Percentiles rank a stretch among this genome's conserved stretches.
Conservation (phyloP, 1,139 yeast genomes). For the Magnusiomyces suaveolens region DNA sequence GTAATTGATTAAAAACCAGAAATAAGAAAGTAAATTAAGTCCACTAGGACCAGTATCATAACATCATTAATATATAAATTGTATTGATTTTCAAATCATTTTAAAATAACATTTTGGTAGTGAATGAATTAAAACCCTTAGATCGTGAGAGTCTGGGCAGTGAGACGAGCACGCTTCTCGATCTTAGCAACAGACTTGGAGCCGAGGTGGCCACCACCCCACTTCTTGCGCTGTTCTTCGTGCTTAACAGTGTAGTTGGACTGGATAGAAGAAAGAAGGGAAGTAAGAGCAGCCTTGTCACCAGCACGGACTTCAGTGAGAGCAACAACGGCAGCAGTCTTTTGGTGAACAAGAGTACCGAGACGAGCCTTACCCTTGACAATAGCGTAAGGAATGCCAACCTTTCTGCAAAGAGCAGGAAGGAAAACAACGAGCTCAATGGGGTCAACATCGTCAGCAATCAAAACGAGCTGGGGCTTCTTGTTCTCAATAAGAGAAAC, state of each 20-base stretch:
- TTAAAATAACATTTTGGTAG: neutral
- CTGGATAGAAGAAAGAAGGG: conserved; percentile 83
- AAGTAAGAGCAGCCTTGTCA: conserved; percentile 90
- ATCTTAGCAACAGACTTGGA: conserved; percentile 76
- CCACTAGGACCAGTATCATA: too few species aligned
- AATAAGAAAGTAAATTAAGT: too few species aligned
- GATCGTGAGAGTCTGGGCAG: conserved; percentile 5
- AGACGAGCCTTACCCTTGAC: conserved; percentile 98
- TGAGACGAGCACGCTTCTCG: conserved; percentile 38
- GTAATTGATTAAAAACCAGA: too few species aligned
- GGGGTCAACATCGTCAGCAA: conserved; percentile 98
- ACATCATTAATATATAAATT: conserved; percentile 5
- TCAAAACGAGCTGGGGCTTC: conserved; percentile 92
- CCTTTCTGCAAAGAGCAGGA: conserved; percentile 97
- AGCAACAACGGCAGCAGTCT: conserved; percentile 95
- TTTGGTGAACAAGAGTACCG: conserved; percentile 93
- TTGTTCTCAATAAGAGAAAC: conserved; percentile 94
- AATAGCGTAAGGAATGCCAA: conserved; percentile 98
- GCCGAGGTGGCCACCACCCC: conserved; percentile 99
- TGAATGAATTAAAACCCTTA: neutral
- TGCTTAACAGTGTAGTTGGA: conserved; percentile 86
- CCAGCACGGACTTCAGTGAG: conserved; percentile 87
- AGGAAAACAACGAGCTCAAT: conserved; percentile 92
- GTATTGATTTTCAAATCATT: too few species aligned
- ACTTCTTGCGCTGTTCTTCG: conserved; percentile 93